Percentiles rank a stretch among this genome's conserved stretches.
phyloP scores from a whole-genome alignment of 2,329 filamentous ascomycete genomes.

The Trichoderma arundinaceum region DNA sequence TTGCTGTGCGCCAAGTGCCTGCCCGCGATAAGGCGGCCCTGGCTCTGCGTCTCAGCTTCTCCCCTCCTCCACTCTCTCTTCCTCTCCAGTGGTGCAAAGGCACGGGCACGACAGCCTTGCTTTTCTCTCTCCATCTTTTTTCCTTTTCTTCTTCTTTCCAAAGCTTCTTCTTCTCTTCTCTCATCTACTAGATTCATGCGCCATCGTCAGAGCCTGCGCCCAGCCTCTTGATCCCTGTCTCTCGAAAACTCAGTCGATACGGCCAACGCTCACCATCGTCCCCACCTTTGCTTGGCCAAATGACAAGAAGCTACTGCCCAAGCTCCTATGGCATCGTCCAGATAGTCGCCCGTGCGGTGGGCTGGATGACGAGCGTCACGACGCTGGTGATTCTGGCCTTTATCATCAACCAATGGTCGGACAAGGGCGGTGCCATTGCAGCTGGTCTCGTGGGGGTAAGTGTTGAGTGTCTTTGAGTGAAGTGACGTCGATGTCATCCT shows the following conservation, averaged over 20 bases:
- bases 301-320: conserved; percentile 26
- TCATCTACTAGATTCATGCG: background rate
- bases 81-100: background rate
- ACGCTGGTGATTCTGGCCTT: conserved; percentile 44
- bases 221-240: background rate
- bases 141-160: background rate
- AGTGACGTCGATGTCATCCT: background rate
- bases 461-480: conserved; percentile 3
- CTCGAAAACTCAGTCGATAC: background rate
- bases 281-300: background rate
- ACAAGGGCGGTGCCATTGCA: conserved; percentile 39
- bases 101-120: background rate
- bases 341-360: conserved; percentile 39
- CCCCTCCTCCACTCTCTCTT: background rate
- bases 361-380: conserved; percentile 43
- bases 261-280: too few species aligned
- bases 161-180: background rate
- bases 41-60: background rate
- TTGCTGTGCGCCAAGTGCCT: conserved; percentile 2
- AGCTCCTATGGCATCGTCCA: conserved; percentile 33
- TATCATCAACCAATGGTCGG: conserved; percentile 43
- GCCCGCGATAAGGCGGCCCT: conserved; percentile 2
- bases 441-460: conserved; percentile 45
- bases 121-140: background rate
- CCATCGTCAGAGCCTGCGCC: background rate